phyloP scores from a whole-genome alignment of 345 rosid genomes.

The Aurinia saxatilis region DNA sequence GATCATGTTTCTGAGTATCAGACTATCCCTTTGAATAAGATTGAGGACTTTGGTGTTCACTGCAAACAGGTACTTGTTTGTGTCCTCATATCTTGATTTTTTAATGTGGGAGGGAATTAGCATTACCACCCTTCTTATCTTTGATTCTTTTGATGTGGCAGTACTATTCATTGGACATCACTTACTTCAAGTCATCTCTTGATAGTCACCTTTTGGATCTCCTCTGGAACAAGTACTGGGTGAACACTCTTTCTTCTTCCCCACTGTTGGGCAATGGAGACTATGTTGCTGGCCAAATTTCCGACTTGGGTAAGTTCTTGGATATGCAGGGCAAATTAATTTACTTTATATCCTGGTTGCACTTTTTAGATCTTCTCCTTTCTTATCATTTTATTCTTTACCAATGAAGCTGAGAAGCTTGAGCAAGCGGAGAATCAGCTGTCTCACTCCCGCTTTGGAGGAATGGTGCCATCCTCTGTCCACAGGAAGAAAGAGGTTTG shows the following conservation, averaged over 20 bases:
- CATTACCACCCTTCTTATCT: neutral
- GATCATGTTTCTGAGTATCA: slow-evolving; percentile 60
- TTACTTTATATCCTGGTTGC: neutral
- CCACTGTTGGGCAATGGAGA: slow-evolving; percentile 97
- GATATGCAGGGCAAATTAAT: neutral
- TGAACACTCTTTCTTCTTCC: slow-evolving; percentile 92
- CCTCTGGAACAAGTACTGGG: slow-evolving; percentile 98
- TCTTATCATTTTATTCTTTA: neutral
- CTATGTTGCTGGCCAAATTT: slow-evolving; percentile 97
- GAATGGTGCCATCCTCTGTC: slow-evolving; percentile 45
- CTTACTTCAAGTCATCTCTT: slow-evolving; percentile 94
- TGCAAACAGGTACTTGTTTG: slow-evolving; percentile 72
- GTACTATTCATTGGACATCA: slow-evolving; percentile 92
- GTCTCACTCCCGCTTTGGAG: slow-evolving; percentile 78
- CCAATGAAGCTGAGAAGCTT: slow-evolving; percentile 84
- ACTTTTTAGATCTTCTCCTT: neutral
- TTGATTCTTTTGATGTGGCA: slow-evolving; percentile 28
- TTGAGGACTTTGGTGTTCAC: slow-evolving; percentile 42
- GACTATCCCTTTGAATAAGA: slow-evolving; percentile 78
- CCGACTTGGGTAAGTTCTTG: slow-evolving; percentile 90
- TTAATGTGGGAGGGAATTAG: neutral
- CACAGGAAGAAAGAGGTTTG: slow-evolving; percentile 89
- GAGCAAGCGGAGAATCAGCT: slow-evolving; percentile 96
- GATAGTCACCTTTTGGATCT: slow-evolving; percentile 96
- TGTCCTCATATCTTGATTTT: neutral